Base-by-base conservation (phyloP, 345 rosid species). In the Dovyalis caffra region DNA sequence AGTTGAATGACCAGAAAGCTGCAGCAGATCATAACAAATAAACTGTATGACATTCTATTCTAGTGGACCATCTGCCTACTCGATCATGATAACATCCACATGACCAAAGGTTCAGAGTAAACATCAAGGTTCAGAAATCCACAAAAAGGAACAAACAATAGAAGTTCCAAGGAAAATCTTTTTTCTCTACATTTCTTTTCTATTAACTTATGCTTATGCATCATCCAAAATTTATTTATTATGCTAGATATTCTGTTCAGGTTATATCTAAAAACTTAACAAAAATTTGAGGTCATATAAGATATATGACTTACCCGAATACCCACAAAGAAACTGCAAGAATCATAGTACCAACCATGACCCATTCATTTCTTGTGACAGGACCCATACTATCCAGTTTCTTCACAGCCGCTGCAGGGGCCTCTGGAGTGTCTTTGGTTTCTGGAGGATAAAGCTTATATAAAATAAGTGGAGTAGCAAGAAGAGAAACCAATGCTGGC, bases 401-500 rank as follows among this genome's bases (percentile, higher is more conserved):
- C 79, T 81, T 76, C 2, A 93, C 88, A 68, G 98, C 99, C 84
- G 88, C 85, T 12, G 94, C 97, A 4, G 99, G 99, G 82, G 99
- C 99, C 2, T 91, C 93, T 0, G 98, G 99, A 53, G 99, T 90
- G 83, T 91, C 97, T 77, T 95, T 93, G 76, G 73, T 87, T 88
- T 95, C 98, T 23, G 99, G 99, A 85, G 99, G 99, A 76, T 88
- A 93, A 74, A 93, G 88, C 80, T 88, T 95, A 68, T 92, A 95
- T 35, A 95, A 85, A 77, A 95, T 68, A 66, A 86, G 71, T 26
- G 98, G 99, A 43, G 98, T 93, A 40, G 82, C 91, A 10, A 95
- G 85, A 76, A 95, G 92, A 57, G 87, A 86, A 66, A 90, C 62
- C 76, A 91, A 21, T 58, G 97, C 97, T 0, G 99, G 98, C 69